These are phyloP conservation scores for Cordyceps militaris DNA, from an alignment of 2,329 filamentous ascomycete genomes.

Conservation along the genomic window DNA sequence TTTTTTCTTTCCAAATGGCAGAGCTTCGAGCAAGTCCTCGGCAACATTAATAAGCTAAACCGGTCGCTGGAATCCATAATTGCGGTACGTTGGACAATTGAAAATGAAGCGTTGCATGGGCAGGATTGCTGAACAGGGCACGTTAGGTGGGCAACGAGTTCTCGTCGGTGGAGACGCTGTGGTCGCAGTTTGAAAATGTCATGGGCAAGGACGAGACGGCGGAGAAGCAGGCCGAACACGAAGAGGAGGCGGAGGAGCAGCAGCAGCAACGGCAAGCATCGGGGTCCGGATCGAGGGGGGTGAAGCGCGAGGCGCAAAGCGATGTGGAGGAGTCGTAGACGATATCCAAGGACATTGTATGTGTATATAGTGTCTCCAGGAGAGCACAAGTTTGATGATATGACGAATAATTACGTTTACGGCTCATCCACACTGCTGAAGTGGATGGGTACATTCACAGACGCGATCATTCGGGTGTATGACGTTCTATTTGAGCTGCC, in stretches of 20 bases:
- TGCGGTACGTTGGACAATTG: conserved; percentile 45
- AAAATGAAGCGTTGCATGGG: neutral
- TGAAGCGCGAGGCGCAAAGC: conserved; percentile 10
- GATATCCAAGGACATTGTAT: neutral
- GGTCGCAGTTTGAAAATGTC: conserved; percentile 94
- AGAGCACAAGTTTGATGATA: too few relatives aligned
- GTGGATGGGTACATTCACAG: too few relatives aligned
- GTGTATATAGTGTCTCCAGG: too few relatives aligned
- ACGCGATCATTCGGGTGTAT: too few relatives aligned
- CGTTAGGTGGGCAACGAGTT: conserved; percentile 86
- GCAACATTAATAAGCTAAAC: conserved; percentile 94
- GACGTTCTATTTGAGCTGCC: too few relatives aligned
- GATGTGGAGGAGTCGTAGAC: conserved; percentile 1
- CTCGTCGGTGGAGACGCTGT: conserved; percentile 90
- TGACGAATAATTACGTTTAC: too few relatives aligned
- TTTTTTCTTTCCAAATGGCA: conserved; percentile 22
- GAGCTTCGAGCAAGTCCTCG: conserved; percentile 82
- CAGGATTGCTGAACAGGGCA: neutral
- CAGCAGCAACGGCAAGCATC: conserved; percentile 6
- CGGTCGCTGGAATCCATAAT: conserved; percentile 86
- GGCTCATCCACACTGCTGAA: too few relatives aligned
- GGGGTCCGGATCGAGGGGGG: neutral
- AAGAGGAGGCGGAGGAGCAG: conserved; percentile 17
- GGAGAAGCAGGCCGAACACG: conserved; percentile 21
- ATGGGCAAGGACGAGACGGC: conserved; percentile 64